Evolutionary conservation across 2,329 filamentous ascomycete species (phyloP).

Genomic region (Colletotrichum agaves): DNA sequence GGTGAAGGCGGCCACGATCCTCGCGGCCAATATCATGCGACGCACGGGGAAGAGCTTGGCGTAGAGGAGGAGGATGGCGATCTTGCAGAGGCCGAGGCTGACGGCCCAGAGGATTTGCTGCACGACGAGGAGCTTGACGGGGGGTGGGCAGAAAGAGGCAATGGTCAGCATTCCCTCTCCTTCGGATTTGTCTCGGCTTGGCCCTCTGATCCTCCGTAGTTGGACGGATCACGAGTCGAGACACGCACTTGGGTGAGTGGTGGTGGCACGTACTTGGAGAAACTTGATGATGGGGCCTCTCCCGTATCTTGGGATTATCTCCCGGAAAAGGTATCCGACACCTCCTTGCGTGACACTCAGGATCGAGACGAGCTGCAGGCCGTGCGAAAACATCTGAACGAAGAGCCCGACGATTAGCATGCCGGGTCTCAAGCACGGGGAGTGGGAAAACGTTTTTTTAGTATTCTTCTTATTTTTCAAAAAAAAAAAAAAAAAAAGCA

Average conservation of each 20-base stretch:
- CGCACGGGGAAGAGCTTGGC: conserved; percentile 44
- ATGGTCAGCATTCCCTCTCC: no score
- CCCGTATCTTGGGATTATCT: conserved; percentile 28
- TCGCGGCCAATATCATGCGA: conserved; percentile 41
- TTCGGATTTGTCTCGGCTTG: no score
- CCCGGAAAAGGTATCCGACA: conserved; percentile 25
- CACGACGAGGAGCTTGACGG: conserved; percentile 38
- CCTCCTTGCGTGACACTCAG: conserved; percentile 29
- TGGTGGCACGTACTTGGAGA: conserved; percentile 16
- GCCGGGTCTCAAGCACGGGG: background rate
- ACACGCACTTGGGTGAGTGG: background rate
- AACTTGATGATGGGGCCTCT: conserved; percentile 26
- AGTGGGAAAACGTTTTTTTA: no score
- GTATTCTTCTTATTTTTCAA: no score
- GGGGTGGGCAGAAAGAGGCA: no score
- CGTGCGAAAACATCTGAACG: conserved; percentile 25
- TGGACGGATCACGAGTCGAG: no score
- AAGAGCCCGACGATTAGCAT: background rate
- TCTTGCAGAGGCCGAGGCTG: conserved; percentile 44
- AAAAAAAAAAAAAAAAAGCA: background rate
- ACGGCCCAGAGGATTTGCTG: conserved; percentile 47
- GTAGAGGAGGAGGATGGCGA: conserved; percentile 46
- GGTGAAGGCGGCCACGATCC: conserved; percentile 42
- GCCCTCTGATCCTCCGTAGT: no score
- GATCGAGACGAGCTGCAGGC: conserved; percentile 27